Conservation (phyloP, 371 early-diverging fungal species). For the Lichtheimia corymbifera region DNA sequence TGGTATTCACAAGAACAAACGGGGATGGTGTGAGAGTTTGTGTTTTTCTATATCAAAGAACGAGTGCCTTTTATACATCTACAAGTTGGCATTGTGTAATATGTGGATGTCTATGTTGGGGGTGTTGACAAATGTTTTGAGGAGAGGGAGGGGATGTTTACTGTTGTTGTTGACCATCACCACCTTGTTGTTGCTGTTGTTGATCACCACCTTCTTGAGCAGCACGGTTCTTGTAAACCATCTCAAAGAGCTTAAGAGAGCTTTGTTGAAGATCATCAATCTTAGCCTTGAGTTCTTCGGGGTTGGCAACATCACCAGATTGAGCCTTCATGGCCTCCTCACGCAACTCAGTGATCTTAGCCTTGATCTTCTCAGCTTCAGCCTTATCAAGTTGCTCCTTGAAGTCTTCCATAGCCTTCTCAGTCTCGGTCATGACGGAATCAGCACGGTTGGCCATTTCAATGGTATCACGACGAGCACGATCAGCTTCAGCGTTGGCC, state of each 20-base stretch:
- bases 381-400: slow-evolving; percentile 88
- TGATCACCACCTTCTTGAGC: slow-evolving; percentile 5
- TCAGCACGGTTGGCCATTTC: slow-evolving; percentile 95
- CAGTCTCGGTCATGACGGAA: slow-evolving; percentile 86
- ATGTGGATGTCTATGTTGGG: too few relatives aligned
- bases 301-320: slow-evolving; percentile 57
- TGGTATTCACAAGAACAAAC: too few relatives aligned
- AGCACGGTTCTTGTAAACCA: slow-evolving; percentile 89
- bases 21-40: too few relatives aligned
- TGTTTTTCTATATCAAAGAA: too few relatives aligned
- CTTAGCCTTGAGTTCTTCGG: slow-evolving; percentile 80
- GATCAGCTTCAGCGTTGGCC: slow-evolving; percentile 88
- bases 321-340: slow-evolving; percentile 70
- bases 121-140: too few relatives aligned
- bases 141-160: too few relatives aligned
- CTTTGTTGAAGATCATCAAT: slow-evolving; percentile 84
- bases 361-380: slow-evolving; percentile 80
- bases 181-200: slow-evolving; percentile 9
- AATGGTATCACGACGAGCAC: slow-evolving; percentile 88
- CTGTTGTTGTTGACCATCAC: too few relatives aligned
- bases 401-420: slow-evolving; percentile 93
- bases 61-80: too few relatives aligned
- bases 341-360: slow-evolving; percentile 78
- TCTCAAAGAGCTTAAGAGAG: slow-evolving; percentile 92
- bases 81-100: too few relatives aligned